These are phyloP conservation scores for Fraxinus paxiana DNA, from an alignment of 305 asterid species.

Conservation along the genomic window DNA sequence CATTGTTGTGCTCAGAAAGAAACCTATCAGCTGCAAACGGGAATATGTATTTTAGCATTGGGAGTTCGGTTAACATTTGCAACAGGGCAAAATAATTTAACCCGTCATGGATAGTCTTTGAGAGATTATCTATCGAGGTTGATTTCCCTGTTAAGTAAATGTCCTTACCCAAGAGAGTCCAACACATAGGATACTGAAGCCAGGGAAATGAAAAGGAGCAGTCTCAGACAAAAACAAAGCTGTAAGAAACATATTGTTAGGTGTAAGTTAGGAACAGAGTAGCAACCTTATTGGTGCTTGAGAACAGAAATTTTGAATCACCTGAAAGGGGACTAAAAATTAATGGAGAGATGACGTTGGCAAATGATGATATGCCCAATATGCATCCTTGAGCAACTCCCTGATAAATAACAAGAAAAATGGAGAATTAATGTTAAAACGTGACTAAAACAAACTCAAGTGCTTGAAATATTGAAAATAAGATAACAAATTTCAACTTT, in stretches of 20 bases:
- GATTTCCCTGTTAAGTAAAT: neutral
- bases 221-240: slow-evolving; percentile 42
- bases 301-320: neutral
- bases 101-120: neutral
- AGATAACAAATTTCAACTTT: neutral
- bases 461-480: neutral
- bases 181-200: slow-evolving; percentile 46
- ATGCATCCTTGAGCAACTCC: slow-evolving; percentile 42
- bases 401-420: slow-evolving; percentile 14
- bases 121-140: neutral
- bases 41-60: neutral
- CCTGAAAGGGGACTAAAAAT: slow-evolving; percentile 54
- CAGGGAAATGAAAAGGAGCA: slow-evolving; percentile 48
- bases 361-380: slow-evolving; percentile 43
- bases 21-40: slow-evolving; percentile 38
- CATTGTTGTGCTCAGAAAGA: slow-evolving; percentile 37
- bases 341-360: slow-evolving; percentile 44
- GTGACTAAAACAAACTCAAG: neutral
- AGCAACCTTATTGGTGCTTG: neutral
- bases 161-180: slow-evolving; percentile 45
- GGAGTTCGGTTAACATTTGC: neutral
- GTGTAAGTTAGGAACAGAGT: neutral
- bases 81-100: neutral
- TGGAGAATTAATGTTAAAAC: neutral
- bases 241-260: slow-evolving; percentile 23